These are phyloP conservation scores for Hypoxylon rubiginosum DNA, from an alignment of 2,329 filamentous ascomycete genomes.

Conservation along the genomic window DNA sequence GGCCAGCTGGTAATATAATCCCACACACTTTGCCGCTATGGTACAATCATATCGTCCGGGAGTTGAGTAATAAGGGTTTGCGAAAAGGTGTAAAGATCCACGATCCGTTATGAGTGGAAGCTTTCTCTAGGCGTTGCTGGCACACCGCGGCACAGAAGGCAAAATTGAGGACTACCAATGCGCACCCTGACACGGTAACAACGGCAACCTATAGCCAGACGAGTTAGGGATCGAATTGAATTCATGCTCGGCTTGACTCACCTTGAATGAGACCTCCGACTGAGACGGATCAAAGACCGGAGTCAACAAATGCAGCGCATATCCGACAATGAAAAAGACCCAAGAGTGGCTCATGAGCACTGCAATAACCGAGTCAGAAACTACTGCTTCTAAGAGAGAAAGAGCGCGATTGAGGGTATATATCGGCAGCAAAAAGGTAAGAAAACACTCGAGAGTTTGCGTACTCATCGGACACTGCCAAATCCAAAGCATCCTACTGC, in stretches of 20 bases:
- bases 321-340: constrained; percentile 6
- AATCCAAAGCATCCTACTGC: constrained; percentile 8
- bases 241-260: neutral
- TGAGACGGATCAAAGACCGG: constrained; percentile 4
- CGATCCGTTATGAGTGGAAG: neutral
- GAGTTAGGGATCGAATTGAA: neutral
- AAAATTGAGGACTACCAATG: constrained; percentile 1
- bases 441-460: neutral
- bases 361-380: neutral
- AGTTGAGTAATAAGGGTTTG: neutral
- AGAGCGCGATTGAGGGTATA: neutral
- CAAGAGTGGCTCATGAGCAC: constrained; percentile 5
- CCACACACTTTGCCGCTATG: too few relatives aligned
- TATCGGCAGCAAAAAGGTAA: neutral
- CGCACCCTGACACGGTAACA: neutral
- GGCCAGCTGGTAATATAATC: too few relatives aligned
- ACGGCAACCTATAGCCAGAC: neutral
- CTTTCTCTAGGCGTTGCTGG: neutral
- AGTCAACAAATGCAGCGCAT: constrained; percentile 5
- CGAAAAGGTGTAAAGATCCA: neutral
- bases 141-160: constrained; percentile 1
- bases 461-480: constrained; percentile 6
- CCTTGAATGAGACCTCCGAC: neutral
- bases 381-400: neutral
- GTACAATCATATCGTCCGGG: neutral